These are phyloP conservation scores for Boeremia lycopersici DNA, from an alignment of 2,329 filamentous ascomycete species.

Conservation along the genomic window DNA sequence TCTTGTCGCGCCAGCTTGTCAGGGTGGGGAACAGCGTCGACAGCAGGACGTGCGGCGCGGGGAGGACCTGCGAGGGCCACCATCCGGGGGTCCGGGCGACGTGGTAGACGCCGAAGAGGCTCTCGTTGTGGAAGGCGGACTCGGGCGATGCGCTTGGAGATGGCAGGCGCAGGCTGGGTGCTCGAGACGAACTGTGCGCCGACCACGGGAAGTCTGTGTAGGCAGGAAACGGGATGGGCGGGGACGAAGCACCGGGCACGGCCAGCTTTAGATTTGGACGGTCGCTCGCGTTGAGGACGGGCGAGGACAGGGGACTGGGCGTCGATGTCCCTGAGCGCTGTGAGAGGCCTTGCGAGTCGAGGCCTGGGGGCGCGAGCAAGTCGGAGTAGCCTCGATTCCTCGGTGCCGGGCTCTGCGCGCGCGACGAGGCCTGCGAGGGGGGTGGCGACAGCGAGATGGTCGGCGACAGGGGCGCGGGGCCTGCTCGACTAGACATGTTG, in stretches of 20 bases:
- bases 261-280: conserved; percentile 48
- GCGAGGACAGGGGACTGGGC: conserved; percentile 36
- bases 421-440: conserved; percentile 41
- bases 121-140: conserved; percentile 56
- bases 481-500: conserved; percentile 2
- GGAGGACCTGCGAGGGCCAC: conserved; percentile 81
- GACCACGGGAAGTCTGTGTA: conserved; percentile 63
- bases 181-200: conserved; percentile 51
- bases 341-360: conserved; percentile 28
- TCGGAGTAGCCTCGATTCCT: conserved; percentile 30
- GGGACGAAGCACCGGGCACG: conserved; percentile 50
- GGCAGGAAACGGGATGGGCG: conserved; percentile 69
- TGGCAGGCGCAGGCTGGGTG: conserved; percentile 64
- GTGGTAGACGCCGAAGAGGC: conserved; percentile 48
- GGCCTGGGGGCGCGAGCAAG: conserved; percentile 49
- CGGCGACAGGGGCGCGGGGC: conserved; percentile 44
- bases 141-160: conserved; percentile 57
- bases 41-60: conserved; percentile 72
- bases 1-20: conserved; percentile 79
- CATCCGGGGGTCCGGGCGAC: conserved; percentile 62
- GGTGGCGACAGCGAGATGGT: conserved; percentile 51
- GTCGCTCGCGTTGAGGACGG: conserved; percentile 28
- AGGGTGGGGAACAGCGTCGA: conserved; percentile 87
- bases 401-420: conserved; percentile 35
- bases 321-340: conserved; percentile 26